A percentile compares a stretch with the other conserved stretches of the same genome.
Evolutionary conservation across 108 stramenopile species (phyloP).

Genomic region (Fragilaria radians): DNA sequence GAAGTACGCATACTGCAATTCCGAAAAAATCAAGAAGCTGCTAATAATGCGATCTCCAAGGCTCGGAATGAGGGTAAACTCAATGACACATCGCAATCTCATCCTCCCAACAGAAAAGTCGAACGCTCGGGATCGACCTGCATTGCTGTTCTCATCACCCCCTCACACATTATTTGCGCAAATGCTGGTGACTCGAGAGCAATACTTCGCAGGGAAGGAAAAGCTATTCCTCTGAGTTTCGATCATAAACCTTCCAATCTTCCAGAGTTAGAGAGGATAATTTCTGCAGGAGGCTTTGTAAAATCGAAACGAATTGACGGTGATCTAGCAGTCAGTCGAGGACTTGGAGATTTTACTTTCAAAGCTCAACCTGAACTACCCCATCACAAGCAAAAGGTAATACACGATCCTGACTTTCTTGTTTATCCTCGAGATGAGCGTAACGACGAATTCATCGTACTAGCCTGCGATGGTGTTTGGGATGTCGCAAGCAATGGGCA

Average conservation of each 20-base stretch:
- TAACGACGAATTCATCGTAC: conserved; percentile 75
- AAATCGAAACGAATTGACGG: conserved; percentile 88
- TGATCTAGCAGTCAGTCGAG: conserved; percentile 92
- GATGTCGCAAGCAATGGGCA: conserved; percentile 82
- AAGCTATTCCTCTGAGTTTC: conserved; percentile 66
- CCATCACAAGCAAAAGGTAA: conserved; percentile 73
- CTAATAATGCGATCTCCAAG: background rate
- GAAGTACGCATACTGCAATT: conserved; percentile 42
- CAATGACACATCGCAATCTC: background rate
- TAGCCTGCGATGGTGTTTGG: conserved; percentile 97
- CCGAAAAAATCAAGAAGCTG: conserved; percentile 14
- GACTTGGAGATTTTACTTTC: conserved; percentile 89
- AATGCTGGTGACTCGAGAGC: conserved; percentile 97
- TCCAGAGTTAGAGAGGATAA: conserved; percentile 60
- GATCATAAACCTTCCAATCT: conserved; percentile 95
- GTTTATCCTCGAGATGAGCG: conserved; percentile 48
- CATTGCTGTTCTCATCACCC: conserved; percentile 82
- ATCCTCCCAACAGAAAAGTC: conserved; percentile 1
- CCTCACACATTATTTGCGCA: conserved; percentile 85
- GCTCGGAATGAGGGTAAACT: background rate
- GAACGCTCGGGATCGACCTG: conserved; percentile 87
- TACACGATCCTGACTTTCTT: conserved; percentile 71
- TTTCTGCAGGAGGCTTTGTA: conserved; percentile 73
- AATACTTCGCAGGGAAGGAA: conserved; percentile 50
- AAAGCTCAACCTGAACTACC: conserved; percentile 36